phyloP scores from a whole-genome alignment of 176 grass and related monocot species.

The Musa troglodytarum region DNA sequence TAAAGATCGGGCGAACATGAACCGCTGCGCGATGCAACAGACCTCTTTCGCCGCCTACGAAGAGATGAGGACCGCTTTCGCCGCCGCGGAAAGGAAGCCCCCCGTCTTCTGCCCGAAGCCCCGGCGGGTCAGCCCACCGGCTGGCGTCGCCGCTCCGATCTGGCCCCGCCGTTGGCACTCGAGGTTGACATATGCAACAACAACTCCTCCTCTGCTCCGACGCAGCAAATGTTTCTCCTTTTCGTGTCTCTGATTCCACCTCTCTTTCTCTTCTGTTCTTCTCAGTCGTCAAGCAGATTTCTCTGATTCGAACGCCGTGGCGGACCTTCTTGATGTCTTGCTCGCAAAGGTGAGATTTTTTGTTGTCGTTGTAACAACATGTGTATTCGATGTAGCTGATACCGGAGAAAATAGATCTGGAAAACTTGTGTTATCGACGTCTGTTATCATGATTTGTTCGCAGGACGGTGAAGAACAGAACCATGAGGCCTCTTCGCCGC shows the following conservation, averaged over 20 bases:
- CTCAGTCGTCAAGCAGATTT: constrained; percentile 8
- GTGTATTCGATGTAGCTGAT: background rate
- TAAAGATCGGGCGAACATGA: constrained; percentile 1
- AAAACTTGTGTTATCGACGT: background rate
- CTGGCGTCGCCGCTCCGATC: background rate
- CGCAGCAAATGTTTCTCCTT: background rate
- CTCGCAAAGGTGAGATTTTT: constrained; percentile 9
- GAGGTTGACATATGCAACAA: background rate
- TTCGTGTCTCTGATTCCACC: background rate
- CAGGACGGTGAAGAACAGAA: constrained; percentile 6
- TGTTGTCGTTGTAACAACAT: too few species aligned
- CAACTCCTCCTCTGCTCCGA: background rate
- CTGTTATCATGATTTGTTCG: background rate
- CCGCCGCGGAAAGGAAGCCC: background rate
- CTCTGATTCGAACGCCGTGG: background rate
- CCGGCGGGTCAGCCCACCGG: constrained; percentile 2
- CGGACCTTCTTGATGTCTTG: constrained; percentile 10
- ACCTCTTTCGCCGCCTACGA: constrained; percentile 7
- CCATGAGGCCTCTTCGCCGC: constrained; percentile 3
- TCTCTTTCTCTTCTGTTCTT: background rate
- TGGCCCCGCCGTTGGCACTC: constrained; percentile 11
- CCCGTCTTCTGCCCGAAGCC: constrained; percentile 19
- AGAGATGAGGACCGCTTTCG: background rate
- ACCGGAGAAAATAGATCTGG: background rate
- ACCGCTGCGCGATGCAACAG: background rate